Evolutionary conservation across 306 rosid species (phyloP).

Genomic region (Senna tora): DNA sequence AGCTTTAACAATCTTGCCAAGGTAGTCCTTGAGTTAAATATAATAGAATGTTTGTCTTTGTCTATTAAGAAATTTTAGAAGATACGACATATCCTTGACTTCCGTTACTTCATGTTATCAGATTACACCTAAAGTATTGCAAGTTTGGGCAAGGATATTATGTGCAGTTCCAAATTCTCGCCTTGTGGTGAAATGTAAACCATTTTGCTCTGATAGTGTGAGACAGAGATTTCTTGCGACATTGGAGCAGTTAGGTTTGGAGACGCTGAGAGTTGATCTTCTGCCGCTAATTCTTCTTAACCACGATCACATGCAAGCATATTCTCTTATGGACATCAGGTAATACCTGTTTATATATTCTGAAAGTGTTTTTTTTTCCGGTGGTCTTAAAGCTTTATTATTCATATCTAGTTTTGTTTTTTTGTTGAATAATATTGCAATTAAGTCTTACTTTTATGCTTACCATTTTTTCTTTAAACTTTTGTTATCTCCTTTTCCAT

Average conservation of each 20-base stretch:
- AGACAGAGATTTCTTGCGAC: conserved; percentile 84
- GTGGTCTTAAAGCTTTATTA: conserved; percentile 21
- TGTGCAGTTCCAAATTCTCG: conserved; percentile 94
- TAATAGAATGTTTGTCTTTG: conserved; percentile 9
- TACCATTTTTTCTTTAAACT: neutral
- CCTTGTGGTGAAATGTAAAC: conserved; percentile 96
- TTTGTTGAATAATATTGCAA: neutral
- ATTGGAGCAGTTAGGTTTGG: conserved; percentile 89
- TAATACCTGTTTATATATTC: conserved; percentile 43
- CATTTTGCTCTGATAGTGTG: conserved; percentile 97
- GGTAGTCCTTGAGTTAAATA: conserved; percentile 55
- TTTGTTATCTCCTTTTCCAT: neutral
- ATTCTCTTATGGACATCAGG: conserved; percentile 99
- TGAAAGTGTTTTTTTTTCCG: conserved; percentile 7
- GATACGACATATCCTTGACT: conserved; percentile 4
- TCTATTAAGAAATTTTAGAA: conserved; percentile 7
- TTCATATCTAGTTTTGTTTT: conserved; percentile 17
- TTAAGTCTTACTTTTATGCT: neutral
- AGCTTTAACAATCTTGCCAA: conserved; percentile 98
- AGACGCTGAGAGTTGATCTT: conserved; percentile 93
- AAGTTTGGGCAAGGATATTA: conserved; percentile 97
- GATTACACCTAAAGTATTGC: conserved; percentile 94
- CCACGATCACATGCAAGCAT: conserved; percentile 98
- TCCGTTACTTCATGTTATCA: conserved; percentile 40
- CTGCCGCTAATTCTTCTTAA: conserved; percentile 94